Conservation (phyloP, 202 grass and related monocot species). For the Panicum hallii region DNA sequence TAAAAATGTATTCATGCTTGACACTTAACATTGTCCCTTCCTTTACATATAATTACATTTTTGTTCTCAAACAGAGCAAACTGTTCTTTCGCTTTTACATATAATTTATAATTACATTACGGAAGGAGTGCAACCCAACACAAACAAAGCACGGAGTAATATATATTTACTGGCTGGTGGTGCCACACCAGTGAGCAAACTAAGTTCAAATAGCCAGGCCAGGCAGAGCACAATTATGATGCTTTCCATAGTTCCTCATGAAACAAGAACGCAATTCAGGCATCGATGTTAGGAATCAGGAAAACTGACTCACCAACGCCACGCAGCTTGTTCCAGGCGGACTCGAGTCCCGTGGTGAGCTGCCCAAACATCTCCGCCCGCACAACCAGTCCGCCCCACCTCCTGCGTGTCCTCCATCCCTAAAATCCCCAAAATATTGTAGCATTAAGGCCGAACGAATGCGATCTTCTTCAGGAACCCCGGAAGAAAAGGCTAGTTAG, state of each 20-base stretch:
- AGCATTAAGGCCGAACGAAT: not conserved
- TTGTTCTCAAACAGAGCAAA: not conserved
- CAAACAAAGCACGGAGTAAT: too few relatives aligned
- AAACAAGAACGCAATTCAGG: not conserved
- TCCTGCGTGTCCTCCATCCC: conserved; percentile 26
- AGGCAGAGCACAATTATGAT: not conserved
- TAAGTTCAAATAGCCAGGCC: not conserved
- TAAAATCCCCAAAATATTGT: not conserved
- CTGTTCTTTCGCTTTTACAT: not conserved
- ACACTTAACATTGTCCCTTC: not conserved
- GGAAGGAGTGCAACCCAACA: not conserved
- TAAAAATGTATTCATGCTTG: not conserved
- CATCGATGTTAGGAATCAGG: not conserved
- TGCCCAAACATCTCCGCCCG: conserved; percentile 98
- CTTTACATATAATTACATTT: not conserved
- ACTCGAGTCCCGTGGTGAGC: conserved; percentile 91
- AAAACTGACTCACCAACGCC: conserved; percentile 71
- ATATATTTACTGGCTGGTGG: not conserved
- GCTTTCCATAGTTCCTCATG: not conserved
- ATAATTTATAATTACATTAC: too few relatives aligned
- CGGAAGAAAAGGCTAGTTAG: not conserved
- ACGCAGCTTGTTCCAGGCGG: conserved; percentile 95
- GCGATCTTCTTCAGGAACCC: not conserved
- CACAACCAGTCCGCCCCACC: conserved; percentile 60
- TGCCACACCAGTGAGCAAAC: not conserved